Percentiles rank a stretch among this genome's conserved stretches.
Conservation (phyloP, 495 filamentous ascomycete genomes). For the Jackrogersella minutella region DNA sequence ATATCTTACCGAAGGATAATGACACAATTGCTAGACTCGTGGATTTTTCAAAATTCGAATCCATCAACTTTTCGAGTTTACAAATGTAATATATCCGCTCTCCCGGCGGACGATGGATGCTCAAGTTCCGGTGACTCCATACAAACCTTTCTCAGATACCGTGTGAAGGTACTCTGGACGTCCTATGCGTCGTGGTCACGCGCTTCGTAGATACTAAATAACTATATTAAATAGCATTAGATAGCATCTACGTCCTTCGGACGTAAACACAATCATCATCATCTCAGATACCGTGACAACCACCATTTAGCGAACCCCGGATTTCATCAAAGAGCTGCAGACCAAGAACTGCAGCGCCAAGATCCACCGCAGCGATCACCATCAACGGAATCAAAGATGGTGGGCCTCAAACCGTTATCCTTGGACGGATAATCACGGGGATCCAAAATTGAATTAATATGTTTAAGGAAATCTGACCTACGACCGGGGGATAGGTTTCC, state of each 20-base stretch:
- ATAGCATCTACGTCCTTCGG: too few relatives aligned
- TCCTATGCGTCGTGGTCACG: too few relatives aligned
- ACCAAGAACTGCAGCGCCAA: slow-evolving; percentile 36
- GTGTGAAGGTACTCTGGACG: too few relatives aligned
- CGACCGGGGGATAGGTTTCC: neutral
- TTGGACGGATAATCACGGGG: slow-evolving; percentile 41
- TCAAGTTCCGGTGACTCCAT: slow-evolving; percentile 31
- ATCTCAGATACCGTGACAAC: slow-evolving; percentile 34
- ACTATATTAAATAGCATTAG: too few relatives aligned
- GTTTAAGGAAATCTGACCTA: slow-evolving; percentile 6
- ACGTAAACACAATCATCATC: too few relatives aligned
- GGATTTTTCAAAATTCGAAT: too few relatives aligned
- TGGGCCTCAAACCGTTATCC: slow-evolving; percentile 28
- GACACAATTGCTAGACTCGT: too few relatives aligned
- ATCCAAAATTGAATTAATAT: slow-evolving; percentile 3
- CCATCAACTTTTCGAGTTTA: too few relatives aligned
- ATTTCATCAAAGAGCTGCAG: slow-evolving; percentile 38
- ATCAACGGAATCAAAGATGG: slow-evolving; percentile 31
- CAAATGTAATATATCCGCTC: slow-evolving; percentile 25
- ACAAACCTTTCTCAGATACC: neutral
- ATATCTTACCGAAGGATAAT: too few relatives aligned
- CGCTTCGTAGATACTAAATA: too few relatives aligned
- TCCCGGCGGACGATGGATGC: slow-evolving; percentile 14
- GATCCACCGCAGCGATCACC: slow-evolving; percentile 37
- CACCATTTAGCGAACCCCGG: slow-evolving; percentile 39